phyloP scores from a whole-genome alignment of 371 early-diverging fungal genomes.

The Circinella umbellata region DNA sequence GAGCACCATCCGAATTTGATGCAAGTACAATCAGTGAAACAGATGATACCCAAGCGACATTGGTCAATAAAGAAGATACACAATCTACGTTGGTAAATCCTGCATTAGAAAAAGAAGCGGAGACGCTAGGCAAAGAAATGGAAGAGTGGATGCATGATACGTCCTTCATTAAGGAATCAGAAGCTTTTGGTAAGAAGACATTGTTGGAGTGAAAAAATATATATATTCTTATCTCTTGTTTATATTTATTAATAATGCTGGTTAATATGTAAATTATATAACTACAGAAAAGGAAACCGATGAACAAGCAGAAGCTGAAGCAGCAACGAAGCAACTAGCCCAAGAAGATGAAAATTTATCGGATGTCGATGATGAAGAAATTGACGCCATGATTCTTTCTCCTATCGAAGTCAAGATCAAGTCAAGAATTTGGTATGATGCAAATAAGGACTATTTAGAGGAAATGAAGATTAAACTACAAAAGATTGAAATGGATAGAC shows the following conservation, averaged over 20 bases:
- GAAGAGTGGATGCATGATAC: conserved; percentile 40
- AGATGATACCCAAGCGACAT: conserved; percentile 21
- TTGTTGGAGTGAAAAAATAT: no score
- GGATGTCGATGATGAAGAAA: conserved; percentile 83
- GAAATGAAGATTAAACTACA: conserved; percentile 66
- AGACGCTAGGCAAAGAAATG: conserved; percentile 51
- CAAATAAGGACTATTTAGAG: conserved; percentile 86
- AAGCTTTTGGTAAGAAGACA: conserved; percentile 37
- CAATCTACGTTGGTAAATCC: conserved; percentile 17
- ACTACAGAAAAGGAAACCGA: conserved; percentile 33
- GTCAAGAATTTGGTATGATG: conserved; percentile 82
- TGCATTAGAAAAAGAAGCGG: conserved; percentile 26
- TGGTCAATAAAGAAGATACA: conserved; percentile 7
- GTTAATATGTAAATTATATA: not conserved
- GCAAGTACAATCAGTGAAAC: not conserved
- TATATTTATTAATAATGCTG: no score
- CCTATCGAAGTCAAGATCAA: conserved; percentile 81
- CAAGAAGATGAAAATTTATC: conserved; percentile 44
- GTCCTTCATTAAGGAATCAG: conserved; percentile 31
- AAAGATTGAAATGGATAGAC: conserved; percentile 51
- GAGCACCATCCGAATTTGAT: not conserved
- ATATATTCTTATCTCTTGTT: no score
- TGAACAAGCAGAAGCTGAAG: not conserved
- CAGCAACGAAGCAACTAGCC: not conserved
- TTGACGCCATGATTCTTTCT: conserved; percentile 70